These are phyloP conservation scores for Trichosporon sp. DNA, from an alignment of 1,284 basidiomycete genomes.

Conservation along the genomic window DNA sequence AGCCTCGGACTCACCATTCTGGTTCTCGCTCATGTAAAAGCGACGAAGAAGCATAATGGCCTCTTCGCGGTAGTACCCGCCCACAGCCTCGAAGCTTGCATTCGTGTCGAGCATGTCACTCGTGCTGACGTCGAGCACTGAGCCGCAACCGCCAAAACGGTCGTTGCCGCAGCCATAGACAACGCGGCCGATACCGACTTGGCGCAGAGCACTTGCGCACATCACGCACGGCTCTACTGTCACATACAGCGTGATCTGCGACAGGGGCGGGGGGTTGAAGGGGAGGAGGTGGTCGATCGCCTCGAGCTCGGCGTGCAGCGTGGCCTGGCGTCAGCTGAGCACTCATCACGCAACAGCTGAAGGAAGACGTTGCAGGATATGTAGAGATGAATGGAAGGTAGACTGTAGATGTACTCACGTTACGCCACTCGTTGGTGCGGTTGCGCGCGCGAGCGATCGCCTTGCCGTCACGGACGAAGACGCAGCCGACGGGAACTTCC, in stretches of 20 bases:
- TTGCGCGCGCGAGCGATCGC: slow-evolving; percentile 85
- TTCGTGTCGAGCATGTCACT: slow-evolving; percentile 59
- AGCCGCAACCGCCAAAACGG: slow-evolving; percentile 94
- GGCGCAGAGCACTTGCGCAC: slow-evolving; percentile 92
- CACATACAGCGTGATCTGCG: slow-evolving; percentile 83
- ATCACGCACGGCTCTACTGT: slow-evolving; percentile 99
- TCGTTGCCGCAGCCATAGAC: slow-evolving; percentile 95
- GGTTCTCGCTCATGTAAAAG: slow-evolving; percentile 94
- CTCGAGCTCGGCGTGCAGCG: slow-evolving; percentile 94
- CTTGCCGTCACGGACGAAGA: slow-evolving; percentile 73
- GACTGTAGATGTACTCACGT: slow-evolving; percentile 55
- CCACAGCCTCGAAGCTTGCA: slow-evolving; percentile 67
- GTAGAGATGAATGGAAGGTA: too few species aligned
- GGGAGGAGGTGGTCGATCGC: slow-evolving; percentile 86
- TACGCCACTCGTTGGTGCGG: slow-evolving; percentile 86
- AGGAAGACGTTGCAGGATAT: too few species aligned
- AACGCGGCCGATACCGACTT: slow-evolving; percentile 84
- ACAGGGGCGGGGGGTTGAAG: slow-evolving; percentile 59
- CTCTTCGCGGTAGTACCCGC: slow-evolving; percentile 82
- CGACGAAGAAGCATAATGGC: slow-evolving; percentile 90
- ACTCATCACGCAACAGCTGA: too few species aligned
- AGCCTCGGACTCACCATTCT: slow-evolving; percentile 62
- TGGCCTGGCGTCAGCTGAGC: slow-evolving; percentile 60
- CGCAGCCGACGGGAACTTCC: slow-evolving; percentile 95
- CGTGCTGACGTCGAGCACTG: slow-evolving; percentile 80